Evolutionary conservation across 768 basidiomycete species (phyloP).

Genomic region (Boletus tylopilopsis): DNA sequence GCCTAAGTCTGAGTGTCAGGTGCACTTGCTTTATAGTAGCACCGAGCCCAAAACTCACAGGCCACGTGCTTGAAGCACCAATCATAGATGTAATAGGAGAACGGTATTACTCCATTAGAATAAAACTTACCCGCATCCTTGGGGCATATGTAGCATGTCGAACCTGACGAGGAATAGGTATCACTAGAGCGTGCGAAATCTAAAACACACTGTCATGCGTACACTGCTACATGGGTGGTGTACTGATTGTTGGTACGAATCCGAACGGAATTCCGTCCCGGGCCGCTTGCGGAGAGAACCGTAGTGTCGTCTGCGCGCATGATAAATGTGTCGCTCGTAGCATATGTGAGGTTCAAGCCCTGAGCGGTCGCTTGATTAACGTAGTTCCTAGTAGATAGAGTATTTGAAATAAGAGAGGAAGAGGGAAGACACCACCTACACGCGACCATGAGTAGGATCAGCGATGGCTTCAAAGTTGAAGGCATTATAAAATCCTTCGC

Average conservation of each 20-base stretch:
- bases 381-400: slow-evolving; percentile 28
- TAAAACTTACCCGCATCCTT: slow-evolving; percentile 32
- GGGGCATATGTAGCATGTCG: slow-evolving; percentile 35
- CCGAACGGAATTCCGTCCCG: slow-evolving; percentile 37
- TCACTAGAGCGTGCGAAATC: neutral
- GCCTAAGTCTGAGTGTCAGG: slow-evolving; percentile 19
- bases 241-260: slow-evolving; percentile 31
- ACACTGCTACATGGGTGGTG: slow-evolving; percentile 34
- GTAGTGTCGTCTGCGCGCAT: slow-evolving; percentile 37
- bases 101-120: neutral
- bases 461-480: slow-evolving; percentile 33
- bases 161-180: slow-evolving; percentile 19
- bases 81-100: neutral
- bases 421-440: slow-evolving; percentile 21
- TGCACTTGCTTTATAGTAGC: slow-evolving; percentile 5
- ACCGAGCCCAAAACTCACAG: slow-evolving; percentile 19
- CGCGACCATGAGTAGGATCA: slow-evolving; percentile 37
- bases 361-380: slow-evolving; percentile 28
- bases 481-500: slow-evolving; percentile 27
- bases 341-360: slow-evolving; percentile 27
- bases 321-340: slow-evolving; percentile 26
- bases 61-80: slow-evolving; percentile 32
- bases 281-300: slow-evolving; percentile 23
- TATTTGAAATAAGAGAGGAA: neutral
- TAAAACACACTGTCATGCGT: slow-evolving; percentile 4